These are phyloP conservation scores for Tylopilus subfusipes DNA, from an alignment of 768 basidiomycete genomes.

Conservation along the genomic window DNA sequence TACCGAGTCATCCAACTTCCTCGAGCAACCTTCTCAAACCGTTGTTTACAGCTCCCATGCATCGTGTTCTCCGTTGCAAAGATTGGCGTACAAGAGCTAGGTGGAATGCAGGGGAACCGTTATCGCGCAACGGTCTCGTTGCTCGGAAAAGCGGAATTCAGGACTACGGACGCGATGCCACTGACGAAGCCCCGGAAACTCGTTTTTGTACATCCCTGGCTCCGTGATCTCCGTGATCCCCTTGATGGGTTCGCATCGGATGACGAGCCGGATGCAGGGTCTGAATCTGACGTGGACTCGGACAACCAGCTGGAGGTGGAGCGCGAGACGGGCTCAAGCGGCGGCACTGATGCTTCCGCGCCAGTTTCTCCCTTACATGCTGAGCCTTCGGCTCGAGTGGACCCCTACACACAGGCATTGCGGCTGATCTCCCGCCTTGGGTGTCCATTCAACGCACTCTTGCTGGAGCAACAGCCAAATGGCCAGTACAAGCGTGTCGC, in stretches of 20 bases:
- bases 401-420: background rate
- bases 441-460: background rate
- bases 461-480: slow-evolving; percentile 1
- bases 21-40: background rate
- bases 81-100: background rate
- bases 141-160: slow-evolving; percentile 3
- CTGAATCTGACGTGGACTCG: no score
- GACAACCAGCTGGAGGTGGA: no score
- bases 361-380: background rate
- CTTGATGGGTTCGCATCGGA: background rate
- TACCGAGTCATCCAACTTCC: background rate
- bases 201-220: slow-evolving; percentile 9
- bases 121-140: background rate
- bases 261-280: background rate
- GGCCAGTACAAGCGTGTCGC: background rate
- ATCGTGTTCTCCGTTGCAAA: background rate
- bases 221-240: background rate
- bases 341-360: background rate
- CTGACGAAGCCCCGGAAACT: background rate
- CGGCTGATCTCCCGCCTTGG: background rate
- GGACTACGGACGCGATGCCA: background rate
- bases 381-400: background rate
- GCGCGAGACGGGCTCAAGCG: no score
- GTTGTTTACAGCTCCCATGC: background rate
- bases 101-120: background rate